A percentile compares a stretch with the other conserved stretches of the same genome.
Evolutionary conservation across 805 yeast species (phyloP).

Genomic region (Metschnikowia hibisci): DNA sequence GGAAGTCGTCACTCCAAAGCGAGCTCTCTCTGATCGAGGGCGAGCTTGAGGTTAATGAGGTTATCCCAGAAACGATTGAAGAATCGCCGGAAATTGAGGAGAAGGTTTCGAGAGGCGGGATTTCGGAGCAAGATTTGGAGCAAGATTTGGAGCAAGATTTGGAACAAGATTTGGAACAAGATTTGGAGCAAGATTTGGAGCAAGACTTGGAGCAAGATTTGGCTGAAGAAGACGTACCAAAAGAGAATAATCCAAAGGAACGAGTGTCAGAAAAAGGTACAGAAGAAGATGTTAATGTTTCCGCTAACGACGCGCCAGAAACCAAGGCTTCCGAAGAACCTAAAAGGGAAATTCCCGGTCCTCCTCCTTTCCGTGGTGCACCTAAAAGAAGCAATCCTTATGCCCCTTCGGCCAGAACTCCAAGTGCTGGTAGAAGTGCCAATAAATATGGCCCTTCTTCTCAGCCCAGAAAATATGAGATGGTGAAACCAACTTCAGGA

Average conservation of each 20-base stretch:
- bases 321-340: neutral
- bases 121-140: too few relatives aligned
- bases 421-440: neutral
- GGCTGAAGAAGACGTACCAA: too few relatives aligned
- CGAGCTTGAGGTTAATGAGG: slow-evolving; percentile 2
- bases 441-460: slow-evolving; percentile 15
- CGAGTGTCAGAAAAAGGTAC: neutral
- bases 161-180: too few relatives aligned
- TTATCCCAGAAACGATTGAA: slow-evolving; percentile 1
- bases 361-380: neutral
- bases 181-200: too few relatives aligned
- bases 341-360: neutral
- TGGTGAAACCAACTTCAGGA: slow-evolving; percentile 7
- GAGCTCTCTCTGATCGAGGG: slow-evolving; percentile 2
- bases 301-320: neutral
- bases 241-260: too few relatives aligned
- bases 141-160: too few relatives aligned
- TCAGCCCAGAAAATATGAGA: slow-evolving; percentile 3
- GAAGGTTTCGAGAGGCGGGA: neutral
- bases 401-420: slow-evolving; percentile 11
- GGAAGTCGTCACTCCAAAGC: slow-evolving; percentile 11
- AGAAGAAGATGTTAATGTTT: neutral
- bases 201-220: too few relatives aligned
- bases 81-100: slow-evolving; percentile 1
- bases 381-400: slow-evolving; percentile 2